These are phyloP conservation scores for Plectosphaerella cucumerina DNA, from an alignment of 2,329 filamentous ascomycete species.

Conservation along the genomic window DNA sequence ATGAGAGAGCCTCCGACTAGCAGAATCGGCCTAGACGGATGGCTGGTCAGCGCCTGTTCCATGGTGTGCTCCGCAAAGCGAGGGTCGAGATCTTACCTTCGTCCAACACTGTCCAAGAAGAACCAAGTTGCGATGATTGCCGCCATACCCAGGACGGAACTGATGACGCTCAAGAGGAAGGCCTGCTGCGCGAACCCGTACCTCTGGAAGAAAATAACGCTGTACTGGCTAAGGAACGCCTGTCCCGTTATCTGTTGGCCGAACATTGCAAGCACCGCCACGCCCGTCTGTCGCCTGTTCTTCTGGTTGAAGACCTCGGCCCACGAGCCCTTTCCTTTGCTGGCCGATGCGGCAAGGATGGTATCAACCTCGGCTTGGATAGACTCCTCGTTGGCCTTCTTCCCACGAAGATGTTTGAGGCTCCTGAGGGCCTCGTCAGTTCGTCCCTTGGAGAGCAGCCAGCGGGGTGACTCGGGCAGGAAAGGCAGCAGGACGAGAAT, in stretches of 20 bases:
- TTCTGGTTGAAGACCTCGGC: slow-evolving; percentile 16
- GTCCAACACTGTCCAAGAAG: slow-evolving; percentile 16
- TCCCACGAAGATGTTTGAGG: slow-evolving; percentile 23
- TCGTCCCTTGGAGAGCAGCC: slow-evolving; percentile 33
- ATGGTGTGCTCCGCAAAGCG: not conserved
- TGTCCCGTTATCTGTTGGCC: slow-evolving; percentile 27
- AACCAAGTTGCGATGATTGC: slow-evolving; percentile 17
- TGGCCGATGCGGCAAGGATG: slow-evolving; percentile 12
- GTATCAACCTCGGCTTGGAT: slow-evolving; percentile 17
- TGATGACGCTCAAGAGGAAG: slow-evolving; percentile 20
- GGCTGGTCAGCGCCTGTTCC: not conserved
- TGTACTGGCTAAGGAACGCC: slow-evolving; percentile 22
- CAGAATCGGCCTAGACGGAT: slow-evolving; percentile 13
- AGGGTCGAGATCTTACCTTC: not conserved
- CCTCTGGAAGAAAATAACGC: slow-evolving; percentile 22
- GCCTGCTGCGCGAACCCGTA: slow-evolving; percentile 18
- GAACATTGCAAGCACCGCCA: slow-evolving; percentile 23
- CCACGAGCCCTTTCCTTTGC: slow-evolving; percentile 16
- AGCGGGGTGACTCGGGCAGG: slow-evolving; percentile 42
- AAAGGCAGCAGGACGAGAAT: slow-evolving; percentile 28
- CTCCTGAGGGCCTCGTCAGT: slow-evolving; percentile 28
- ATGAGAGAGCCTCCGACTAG: slow-evolving; percentile 18
- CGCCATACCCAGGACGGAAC: slow-evolving; percentile 10
- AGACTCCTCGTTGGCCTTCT: slow-evolving; percentile 19
- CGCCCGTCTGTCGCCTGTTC: slow-evolving; percentile 15